A percentile compares a stretch with the other conserved stretches of the same genome.
These are phyloP conservation scores for Xerocomus potaroensis DNA, from an alignment of 768 basidiomycete genomes.

Conservation along the genomic window DNA sequence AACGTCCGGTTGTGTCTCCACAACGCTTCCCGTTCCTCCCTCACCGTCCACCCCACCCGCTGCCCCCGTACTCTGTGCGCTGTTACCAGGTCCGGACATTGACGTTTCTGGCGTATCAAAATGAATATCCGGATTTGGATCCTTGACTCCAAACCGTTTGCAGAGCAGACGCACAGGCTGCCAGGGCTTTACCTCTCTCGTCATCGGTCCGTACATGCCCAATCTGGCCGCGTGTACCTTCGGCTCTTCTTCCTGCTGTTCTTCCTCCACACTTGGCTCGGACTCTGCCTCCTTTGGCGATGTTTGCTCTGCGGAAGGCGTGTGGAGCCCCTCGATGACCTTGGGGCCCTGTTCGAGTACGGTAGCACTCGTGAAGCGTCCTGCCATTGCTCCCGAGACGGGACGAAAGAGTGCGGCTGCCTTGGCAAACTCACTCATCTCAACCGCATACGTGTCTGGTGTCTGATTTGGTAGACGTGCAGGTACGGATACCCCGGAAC, in stretches of 20 bases:
- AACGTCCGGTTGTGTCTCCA: neutral
- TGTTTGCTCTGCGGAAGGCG: conserved; percentile 40
- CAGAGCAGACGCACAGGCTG: conserved; percentile 82
- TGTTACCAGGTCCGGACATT: conserved; percentile 16
- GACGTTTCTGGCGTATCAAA: conserved; percentile 28
- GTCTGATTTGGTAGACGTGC: conserved; percentile 53
- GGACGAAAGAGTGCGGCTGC: conserved; percentile 90
- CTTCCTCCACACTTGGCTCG: conserved; percentile 37
- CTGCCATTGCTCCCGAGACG: conserved; percentile 87
- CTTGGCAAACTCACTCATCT: conserved; percentile 83
- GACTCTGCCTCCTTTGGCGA: conserved; percentile 37
- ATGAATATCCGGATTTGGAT: conserved; percentile 64
- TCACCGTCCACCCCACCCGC: neutral
- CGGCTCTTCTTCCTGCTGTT: conserved; percentile 60
- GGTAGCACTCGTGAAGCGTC: conserved; percentile 82
- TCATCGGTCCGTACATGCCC: conserved; percentile 90
- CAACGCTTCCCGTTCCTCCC: neutral
- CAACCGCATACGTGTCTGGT: conserved; percentile 70
- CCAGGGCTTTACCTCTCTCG: conserved; percentile 71
- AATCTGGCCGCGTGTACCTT: conserved; percentile 75
- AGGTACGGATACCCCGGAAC: conserved; percentile 43
- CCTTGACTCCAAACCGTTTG: conserved; percentile 90
- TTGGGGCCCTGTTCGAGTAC: conserved; percentile 64
- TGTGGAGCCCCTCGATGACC: conserved; percentile 64
- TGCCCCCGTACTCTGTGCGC: conserved; percentile 3